Evolutionary conservation across 352 stramenopile genomes (phyloP).

Genomic region (Salisapilia sapeloensis): DNA sequence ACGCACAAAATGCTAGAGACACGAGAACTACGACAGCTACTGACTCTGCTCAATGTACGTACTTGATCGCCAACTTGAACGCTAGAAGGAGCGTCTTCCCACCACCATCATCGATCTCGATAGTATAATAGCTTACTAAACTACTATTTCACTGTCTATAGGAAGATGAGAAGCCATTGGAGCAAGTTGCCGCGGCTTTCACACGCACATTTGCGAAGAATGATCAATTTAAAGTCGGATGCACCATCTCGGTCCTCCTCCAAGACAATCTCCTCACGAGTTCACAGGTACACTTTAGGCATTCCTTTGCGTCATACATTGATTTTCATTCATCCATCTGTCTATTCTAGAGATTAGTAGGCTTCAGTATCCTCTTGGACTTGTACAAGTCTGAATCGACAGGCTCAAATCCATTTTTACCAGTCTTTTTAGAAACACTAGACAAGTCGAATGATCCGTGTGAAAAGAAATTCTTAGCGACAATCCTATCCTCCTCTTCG

Average conservation of each 20-base stretch:
- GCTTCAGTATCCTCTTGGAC: conserved; percentile 73
- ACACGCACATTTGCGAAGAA: conserved; percentile 74
- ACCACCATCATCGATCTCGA: not conserved
- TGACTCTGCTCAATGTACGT: conserved; percentile 73
- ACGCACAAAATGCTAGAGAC: conserved; percentile 67
- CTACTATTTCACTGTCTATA: conserved; percentile 4
- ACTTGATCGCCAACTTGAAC: not conserved
- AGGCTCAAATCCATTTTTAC: conserved; percentile 75
- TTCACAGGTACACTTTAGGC: conserved; percentile 32
- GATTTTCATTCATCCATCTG: not conserved
- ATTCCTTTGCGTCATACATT: not conserved
- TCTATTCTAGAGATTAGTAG: conserved; percentile 52
- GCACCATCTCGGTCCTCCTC: conserved; percentile 79
- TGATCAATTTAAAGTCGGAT: conserved; percentile 83
- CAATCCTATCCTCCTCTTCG: conserved; percentile 31
- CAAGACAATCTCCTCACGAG: conserved; percentile 84
- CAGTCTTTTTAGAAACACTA: conserved; percentile 69
- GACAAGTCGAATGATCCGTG: conserved; percentile 50
- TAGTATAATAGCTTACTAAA: conserved; percentile 2
- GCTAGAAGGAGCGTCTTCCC: not conserved
- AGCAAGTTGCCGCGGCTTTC: conserved; percentile 52
- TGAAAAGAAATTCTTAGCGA: conserved; percentile 66
- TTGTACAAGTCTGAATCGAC: conserved; percentile 67
- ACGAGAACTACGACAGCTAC: conserved; percentile 60
- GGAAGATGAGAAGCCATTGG: conserved; percentile 74